A percentile compares a stretch with the other conserved stretches of the same genome.
phyloP scores from a whole-genome alignment of 768 basidiomycete species.

The Boletus sp. region DNA sequence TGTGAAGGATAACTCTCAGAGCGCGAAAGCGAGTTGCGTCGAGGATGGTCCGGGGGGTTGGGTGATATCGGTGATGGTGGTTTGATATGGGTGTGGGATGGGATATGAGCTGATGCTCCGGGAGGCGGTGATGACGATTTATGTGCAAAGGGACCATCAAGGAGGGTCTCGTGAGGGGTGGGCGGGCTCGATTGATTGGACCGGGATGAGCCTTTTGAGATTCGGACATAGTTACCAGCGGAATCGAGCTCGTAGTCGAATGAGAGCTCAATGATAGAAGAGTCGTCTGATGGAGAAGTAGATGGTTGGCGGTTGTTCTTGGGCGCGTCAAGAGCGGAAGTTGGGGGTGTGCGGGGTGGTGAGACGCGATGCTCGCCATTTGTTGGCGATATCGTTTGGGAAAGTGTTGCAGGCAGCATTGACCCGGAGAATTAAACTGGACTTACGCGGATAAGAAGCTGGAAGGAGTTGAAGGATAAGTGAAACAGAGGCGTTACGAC shows the following conservation, averaged over 20 bases:
- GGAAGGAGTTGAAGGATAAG: background rate
- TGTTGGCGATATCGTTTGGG: constrained; percentile 28
- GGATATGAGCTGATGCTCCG: constrained; percentile 15
- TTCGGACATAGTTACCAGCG: constrained; percentile 43
- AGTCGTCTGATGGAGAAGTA: constrained; percentile 42
- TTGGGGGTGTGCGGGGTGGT: constrained; percentile 30
- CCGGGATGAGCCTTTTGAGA: constrained; percentile 42
- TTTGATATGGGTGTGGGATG: constrained; percentile 22
- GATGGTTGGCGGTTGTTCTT: constrained; percentile 33
- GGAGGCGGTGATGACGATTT: constrained; percentile 28
- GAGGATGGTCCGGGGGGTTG: constrained; percentile 37
- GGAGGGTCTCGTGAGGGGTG: constrained; percentile 36
- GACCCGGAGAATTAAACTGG: constrained; percentile 5
- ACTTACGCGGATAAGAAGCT: constrained; percentile 9
- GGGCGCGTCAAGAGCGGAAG: constrained; percentile 26
- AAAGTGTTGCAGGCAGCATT: constrained; percentile 21
- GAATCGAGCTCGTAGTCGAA: constrained; percentile 47
- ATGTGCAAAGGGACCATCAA: constrained; percentile 22
- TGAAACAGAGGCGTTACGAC: background rate
- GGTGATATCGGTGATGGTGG: constrained; percentile 35
- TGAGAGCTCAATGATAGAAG: constrained; percentile 45
- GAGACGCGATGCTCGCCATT: constrained; percentile 30
- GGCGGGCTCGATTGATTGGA: constrained; percentile 39
- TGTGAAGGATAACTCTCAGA: constrained; percentile 61
- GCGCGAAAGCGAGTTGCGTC: constrained; percentile 55